Conservation (phyloP, 2,329 filamentous ascomycete genomes). For the Monilinia fructicola region DNA sequence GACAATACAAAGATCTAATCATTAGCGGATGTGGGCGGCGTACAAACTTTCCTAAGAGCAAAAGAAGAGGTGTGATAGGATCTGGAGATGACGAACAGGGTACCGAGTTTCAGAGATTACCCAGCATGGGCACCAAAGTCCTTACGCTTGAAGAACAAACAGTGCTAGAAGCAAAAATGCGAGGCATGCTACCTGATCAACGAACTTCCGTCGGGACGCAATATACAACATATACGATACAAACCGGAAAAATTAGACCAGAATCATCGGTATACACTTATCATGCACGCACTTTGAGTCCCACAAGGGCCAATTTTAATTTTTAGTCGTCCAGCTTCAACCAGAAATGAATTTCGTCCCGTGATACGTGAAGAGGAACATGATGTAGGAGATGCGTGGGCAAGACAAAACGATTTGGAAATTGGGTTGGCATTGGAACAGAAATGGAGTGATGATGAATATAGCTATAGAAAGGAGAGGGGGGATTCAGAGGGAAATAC, state of each 20-base stretch:
- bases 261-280: background rate
- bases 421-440: slow-evolving; percentile 14
- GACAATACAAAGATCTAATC: slow-evolving; percentile 36
- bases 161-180: slow-evolving; percentile 18
- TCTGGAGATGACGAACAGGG: slow-evolving; percentile 17
- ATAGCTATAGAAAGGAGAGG: background rate
- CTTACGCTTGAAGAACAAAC: slow-evolving; percentile 3
- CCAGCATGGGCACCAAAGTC: slow-evolving; percentile 9
- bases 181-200: slow-evolving; percentile 2
- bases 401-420: slow-evolving; percentile 18
- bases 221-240: slow-evolving; percentile 1
- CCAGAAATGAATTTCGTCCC: background rate
- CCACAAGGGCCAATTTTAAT: slow-evolving; percentile 2
- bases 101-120: slow-evolving; percentile 20
- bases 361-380: background rate
- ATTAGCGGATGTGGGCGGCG: slow-evolving; percentile 28
- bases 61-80: slow-evolving; percentile 10
- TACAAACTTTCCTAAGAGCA: slow-evolving; percentile 11
- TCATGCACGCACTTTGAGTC: slow-evolving; percentile 11
- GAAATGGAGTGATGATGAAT: background rate
- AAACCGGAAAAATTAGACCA: background rate
- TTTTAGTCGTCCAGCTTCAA: slow-evolving; percentile 8
- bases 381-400: slow-evolving; percentile 11
- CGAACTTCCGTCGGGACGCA: background rate
- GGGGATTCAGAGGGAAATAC: background rate